Base-by-base conservation (phyloP, 805 yeast genomes). In the Hanseniaspora taiwanica region DNA sequence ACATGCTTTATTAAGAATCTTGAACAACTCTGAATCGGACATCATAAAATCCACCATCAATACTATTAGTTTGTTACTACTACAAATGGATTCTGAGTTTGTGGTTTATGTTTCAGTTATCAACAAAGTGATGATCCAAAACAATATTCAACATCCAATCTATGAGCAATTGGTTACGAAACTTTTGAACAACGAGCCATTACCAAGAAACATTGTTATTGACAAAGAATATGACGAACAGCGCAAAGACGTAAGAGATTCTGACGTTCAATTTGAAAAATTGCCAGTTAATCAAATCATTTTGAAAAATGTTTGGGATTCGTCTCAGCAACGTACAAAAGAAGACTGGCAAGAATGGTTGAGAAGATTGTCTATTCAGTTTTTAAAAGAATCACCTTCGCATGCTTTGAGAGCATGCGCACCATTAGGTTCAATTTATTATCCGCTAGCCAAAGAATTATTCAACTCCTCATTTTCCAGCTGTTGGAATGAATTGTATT, bases 281-380 rank as follows among this genome's bases (percentile, higher is more conserved):
- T 63, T 89, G 9, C 87, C 94, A 0, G 73, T 76, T 3, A 76
- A 76, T 46, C 79, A 74, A 47, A 68, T 66, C 40, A 66, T 65
- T 7, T 65, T 91, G 50, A 79, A 83, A 51, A 73, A 75, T 35
- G 84, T 87, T 1, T 91, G 98, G 97, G 95, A 86, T 49, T 81
- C 94, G 21, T 74, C 82, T 19, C 89, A 84, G 48, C 74, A 89
- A 47, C 72, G 93, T 39, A 84, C 96, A 0, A 78, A 78, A 49
- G 97, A 87, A 50, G 98, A 91, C 49, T 91, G 98, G 98, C 89
- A 82, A 50, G 97, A 91, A 54, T 91, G 99, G 99, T 76, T 86
- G 47, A 73, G 94, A 44, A 68, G 91, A 43, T 65, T 91, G 37
- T 78, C 91, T 49, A 81, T 85, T 39, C 96, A 86, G 53, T 59